Percentiles rank a stretch among this genome's conserved stretches.
Conservation (phyloP, 371 early-diverging fungal genomes). For the Batkoa obscura region DNA sequence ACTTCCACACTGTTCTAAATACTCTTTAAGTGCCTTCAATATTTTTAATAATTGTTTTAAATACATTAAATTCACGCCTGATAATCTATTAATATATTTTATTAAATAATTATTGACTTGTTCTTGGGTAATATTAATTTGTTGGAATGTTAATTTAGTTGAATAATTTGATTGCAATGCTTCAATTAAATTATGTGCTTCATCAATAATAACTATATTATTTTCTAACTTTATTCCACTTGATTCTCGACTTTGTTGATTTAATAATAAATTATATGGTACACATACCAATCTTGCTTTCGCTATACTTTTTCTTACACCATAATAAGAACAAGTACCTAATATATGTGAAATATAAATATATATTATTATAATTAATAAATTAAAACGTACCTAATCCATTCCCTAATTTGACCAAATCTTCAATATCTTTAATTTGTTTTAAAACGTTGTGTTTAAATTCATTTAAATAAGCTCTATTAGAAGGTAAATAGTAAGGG, state of each 20-base stretch:
- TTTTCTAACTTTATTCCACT: constrained; percentile 48
- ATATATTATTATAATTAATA: too few species aligned
- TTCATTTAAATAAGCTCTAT: constrained; percentile 18
- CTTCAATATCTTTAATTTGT: constrained; percentile 64
- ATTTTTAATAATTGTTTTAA: constrained; percentile 18
- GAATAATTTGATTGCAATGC: constrained; percentile 43
- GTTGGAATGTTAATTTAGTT: constrained; percentile 18
- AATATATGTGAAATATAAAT: constrained; percentile 3
- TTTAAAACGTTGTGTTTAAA: constrained; percentile 28
- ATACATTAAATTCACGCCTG: constrained; percentile 15
- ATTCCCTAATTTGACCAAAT: constrained; percentile 45
- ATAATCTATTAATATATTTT: constrained; percentile 43
- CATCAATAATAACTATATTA: constrained; percentile 70
- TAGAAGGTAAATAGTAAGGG: constrained; percentile 24
- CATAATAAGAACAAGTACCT: constrained; percentile 81
- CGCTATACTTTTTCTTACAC: constrained; percentile 36
- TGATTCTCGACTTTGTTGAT: constrained; percentile 48
- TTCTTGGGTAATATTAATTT: constrained; percentile 24
- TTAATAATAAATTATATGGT: constrained; percentile 73
- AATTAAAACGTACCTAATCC: not conserved
- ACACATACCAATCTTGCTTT: constrained; percentile 56
- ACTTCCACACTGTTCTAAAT: not conserved
- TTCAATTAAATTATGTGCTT: constrained; percentile 76
- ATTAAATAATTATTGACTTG: constrained; percentile 45
- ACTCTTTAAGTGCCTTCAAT: not conserved